These are phyloP conservation scores for Suillus luteus DNA, from an alignment of 768 basidiomycete genomes.

Conservation along the genomic window DNA sequence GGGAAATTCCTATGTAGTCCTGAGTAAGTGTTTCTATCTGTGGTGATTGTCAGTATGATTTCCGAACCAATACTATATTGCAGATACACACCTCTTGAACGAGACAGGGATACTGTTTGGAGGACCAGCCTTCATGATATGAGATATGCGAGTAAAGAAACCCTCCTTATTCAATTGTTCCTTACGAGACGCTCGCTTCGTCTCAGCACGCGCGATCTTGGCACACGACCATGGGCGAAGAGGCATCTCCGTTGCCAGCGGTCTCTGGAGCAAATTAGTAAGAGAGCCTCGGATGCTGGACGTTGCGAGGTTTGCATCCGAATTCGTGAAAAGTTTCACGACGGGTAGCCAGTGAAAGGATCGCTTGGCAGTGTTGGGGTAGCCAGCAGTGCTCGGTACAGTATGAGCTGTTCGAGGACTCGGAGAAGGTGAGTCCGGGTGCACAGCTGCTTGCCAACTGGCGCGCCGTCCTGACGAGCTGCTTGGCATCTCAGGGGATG, in stretches of 20 bases:
- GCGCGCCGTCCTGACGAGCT: neutral
- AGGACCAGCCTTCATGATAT: neutral
- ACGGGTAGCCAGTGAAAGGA: neutral
- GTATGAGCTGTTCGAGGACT: neutral
- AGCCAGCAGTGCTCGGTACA: neutral
- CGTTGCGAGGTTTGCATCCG: neutral
- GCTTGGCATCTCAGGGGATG: neutral
- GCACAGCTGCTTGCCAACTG: neutral
- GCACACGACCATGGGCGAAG: slow-evolving; percentile 32
- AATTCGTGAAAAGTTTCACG: slow-evolving; percentile 4
- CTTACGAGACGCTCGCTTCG: slow-evolving; percentile 31
- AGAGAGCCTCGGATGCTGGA: slow-evolving; percentile 1
- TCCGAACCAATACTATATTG: neutral
- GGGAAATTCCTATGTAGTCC: neutral
- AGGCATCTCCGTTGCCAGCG: neutral
- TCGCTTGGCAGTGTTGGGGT: neutral
- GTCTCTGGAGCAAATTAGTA: neutral
- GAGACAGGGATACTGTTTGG: neutral
- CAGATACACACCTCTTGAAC: neutral
- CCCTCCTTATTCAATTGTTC: slow-evolving; percentile 6
- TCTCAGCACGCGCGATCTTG: slow-evolving; percentile 30
- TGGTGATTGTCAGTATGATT: neutral
- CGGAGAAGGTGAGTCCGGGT: neutral
- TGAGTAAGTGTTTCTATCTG: neutral
- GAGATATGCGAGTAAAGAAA: neutral